Percentiles rank a stretch among this genome's conserved stretches.
Conservation (phyloP, 495 filamentous ascomycete species). For the Glarea lozoyensis region DNA sequence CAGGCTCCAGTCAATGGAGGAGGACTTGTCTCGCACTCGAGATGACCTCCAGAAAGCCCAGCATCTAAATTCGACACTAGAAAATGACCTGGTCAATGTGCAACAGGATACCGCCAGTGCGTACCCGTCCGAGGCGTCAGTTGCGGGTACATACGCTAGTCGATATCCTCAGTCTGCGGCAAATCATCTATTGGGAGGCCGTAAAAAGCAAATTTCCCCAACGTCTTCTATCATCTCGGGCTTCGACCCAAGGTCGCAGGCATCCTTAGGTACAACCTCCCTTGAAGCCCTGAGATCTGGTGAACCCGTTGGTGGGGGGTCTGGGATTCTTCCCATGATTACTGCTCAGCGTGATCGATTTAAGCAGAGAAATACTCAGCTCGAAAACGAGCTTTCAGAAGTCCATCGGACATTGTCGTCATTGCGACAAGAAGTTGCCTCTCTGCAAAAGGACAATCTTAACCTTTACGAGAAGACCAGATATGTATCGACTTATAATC, state of each 20-base stretch:
- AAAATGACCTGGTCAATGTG: slow-evolving; percentile 81
- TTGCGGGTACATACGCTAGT: slow-evolving; percentile 85
- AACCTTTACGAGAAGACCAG: slow-evolving; percentile 96
- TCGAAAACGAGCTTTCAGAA: slow-evolving; percentile 86
- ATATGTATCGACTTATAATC: slow-evolving; percentile 87
- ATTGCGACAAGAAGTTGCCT: slow-evolving; percentile 81
- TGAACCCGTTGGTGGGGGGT: slow-evolving; percentile 71
- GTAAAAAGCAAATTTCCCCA: slow-evolving; percentile 70
- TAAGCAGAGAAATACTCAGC: slow-evolving; percentile 87
- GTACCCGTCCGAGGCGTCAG: slow-evolving; percentile 80
- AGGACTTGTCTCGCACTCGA: slow-evolving; percentile 75
- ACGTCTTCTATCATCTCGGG: slow-evolving; percentile 97
- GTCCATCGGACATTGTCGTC: slow-evolving; percentile 73
- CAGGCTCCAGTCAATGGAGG: slow-evolving; percentile 70
- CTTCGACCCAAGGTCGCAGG: slow-evolving; percentile 63
- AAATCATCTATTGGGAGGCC: slow-evolving; percentile 29
- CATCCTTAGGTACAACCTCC: slow-evolving; percentile 31
- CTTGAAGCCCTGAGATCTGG: slow-evolving; percentile 35
- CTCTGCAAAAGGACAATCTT: slow-evolving; percentile 92
- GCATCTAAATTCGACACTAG: slow-evolving; percentile 76
- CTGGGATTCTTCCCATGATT: slow-evolving; percentile 94
- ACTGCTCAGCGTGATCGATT: slow-evolving; percentile 96
- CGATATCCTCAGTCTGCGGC: slow-evolving; percentile 64
- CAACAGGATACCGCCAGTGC: slow-evolving; percentile 77
- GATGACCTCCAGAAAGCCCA: slow-evolving; percentile 79